phyloP scores from a whole-genome alignment of 495 filamentous ascomycete species.

The Aspergillus saccharolyticus region DNA sequence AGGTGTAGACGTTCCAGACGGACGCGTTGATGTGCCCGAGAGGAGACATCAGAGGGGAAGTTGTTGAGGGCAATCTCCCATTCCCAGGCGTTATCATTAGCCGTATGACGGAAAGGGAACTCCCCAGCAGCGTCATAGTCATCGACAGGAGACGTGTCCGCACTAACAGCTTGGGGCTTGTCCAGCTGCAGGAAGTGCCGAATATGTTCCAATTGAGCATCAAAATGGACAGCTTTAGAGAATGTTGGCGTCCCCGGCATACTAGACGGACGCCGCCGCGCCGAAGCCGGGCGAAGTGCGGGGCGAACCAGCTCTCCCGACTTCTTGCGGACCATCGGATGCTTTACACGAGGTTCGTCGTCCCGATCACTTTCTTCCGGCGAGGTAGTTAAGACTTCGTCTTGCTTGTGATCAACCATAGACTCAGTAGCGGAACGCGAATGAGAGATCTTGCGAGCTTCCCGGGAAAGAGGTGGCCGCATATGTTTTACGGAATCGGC shows the following conservation, averaged over 20 bases:
- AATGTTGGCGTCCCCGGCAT: slow-evolving; percentile 97
- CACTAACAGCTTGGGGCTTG: slow-evolving; percentile 88
- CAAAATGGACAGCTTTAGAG: slow-evolving; percentile 92
- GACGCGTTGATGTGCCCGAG: slow-evolving; percentile 60
- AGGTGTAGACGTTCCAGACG: slow-evolving; percentile 79
- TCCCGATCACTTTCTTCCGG: slow-evolving; percentile 66
- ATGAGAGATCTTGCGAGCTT: slow-evolving; percentile 68
- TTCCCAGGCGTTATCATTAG: slow-evolving; percentile 57
- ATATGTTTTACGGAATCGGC: slow-evolving; percentile 10
- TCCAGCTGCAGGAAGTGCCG: slow-evolving; percentile 92
- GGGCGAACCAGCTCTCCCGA: slow-evolving; percentile 95
- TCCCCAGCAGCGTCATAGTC: slow-evolving; percentile 75
- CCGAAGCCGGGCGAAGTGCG: slow-evolving; percentile 70
- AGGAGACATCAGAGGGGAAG: slow-evolving; percentile 66
- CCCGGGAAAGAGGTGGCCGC: slow-evolving; percentile 43
- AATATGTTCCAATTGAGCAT: slow-evolving; percentile 89
- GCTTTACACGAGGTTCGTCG: slow-evolving; percentile 53
- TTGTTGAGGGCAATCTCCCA: slow-evolving; percentile 85
- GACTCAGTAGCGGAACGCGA: slow-evolving; percentile 80
- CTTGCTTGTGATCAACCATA: slow-evolving; percentile 48
- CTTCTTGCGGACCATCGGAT: slow-evolving; percentile 93
- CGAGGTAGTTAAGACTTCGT: slow-evolving; percentile 54
- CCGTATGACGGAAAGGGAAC: slow-evolving; percentile 68
- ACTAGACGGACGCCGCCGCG: slow-evolving; percentile 76
- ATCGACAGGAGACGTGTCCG: slow-evolving; percentile 89